Evolutionary conservation across 148 eudicot species (phyloP).

Genomic region (Diospyros kaki): DNA sequence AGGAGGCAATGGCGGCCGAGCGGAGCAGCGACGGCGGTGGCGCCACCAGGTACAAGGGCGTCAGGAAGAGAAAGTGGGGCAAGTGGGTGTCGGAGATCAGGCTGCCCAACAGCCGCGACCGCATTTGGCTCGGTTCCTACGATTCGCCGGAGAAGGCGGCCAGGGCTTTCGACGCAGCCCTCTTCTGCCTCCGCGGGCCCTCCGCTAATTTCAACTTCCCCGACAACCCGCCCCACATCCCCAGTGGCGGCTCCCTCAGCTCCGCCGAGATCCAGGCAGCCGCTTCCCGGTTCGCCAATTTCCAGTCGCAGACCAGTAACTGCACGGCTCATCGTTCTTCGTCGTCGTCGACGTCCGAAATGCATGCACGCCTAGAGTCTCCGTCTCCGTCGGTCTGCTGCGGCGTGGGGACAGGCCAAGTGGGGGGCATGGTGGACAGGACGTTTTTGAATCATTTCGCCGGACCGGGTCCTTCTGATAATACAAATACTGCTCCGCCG

Average conservation of each 20-base stretch:
- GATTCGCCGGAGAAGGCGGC: conserved; percentile 65
- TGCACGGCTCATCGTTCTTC: conserved; percentile 1
- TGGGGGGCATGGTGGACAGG: conserved; percentile 25
- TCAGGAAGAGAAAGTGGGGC: conserved; percentile 77
- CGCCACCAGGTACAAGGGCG: conserved; percentile 49
- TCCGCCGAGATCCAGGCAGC: conserved; percentile 49
- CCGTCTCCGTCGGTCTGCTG: conserved; percentile 14
- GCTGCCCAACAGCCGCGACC: conserved; percentile 62
- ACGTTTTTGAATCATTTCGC: conserved; percentile 28
- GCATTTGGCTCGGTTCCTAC: conserved; percentile 78
- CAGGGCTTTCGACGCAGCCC: conserved; percentile 80
- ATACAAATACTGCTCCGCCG: conserved; percentile 15
- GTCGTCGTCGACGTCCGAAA: conserved; percentile 14
- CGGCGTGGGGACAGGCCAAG: conserved; percentile 17
- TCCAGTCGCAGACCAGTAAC: background rate
- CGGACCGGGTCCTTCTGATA: conserved; percentile 25
- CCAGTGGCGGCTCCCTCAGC: conserved; percentile 31
- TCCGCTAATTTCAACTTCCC: conserved; percentile 72
- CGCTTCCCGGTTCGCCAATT: conserved; percentile 51
- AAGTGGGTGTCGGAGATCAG: conserved; percentile 77
- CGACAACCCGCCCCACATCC: conserved; percentile 48
- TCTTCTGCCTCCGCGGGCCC: conserved; percentile 59
- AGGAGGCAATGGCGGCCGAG: background rate
- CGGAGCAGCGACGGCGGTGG: background rate
- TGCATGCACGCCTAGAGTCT: conserved; percentile 2